Evolutionary conservation across 495 filamentous ascomycete species (phyloP), one percentile per base, ranked within the genome.

Genomic region (Neurospora sp.): DNA sequence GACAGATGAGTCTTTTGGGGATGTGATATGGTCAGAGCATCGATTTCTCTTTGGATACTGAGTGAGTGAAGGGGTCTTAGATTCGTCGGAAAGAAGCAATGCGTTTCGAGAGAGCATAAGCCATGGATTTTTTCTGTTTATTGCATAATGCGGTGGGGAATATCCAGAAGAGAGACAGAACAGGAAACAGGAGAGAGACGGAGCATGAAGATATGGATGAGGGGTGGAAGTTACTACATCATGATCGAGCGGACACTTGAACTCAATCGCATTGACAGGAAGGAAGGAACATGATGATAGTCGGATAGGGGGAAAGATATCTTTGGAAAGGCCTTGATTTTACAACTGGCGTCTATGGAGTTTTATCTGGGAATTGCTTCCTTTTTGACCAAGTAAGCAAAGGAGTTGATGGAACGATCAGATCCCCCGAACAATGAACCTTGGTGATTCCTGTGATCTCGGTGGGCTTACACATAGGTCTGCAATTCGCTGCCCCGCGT

Each of bases 1-100:
- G 89, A 77, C 89, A 92, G 75, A 90, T 91, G 88, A 91, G 89
- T 79, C 79, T 92, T 77, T 76, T 88, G 72, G 84, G 84, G 42
- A 79, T 88, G 80, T 88, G 59, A 74, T 27, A 27, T 27, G 27
- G 27, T 27, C 27, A 27, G 27, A 27, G 27, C 27, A 27, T 27
- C 27, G 20, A 20, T 31, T 18, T 27, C n/a, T 4, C n/a, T 18
- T 54, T 23, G 20, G 20, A 54, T 27, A 23, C 20, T 5, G 4
- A 54, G 0, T 6, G 40, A 42, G 46, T 2, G 44, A 48, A 10
- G 4, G 20, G 20, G 46, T 7, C 2, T 4, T 54, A 14, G 46
- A 20, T 27, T 59, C 27, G 23, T 27, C 27, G 48, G 48, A 70
- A 69, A 66, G 10, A 48, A 41, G 23, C 66, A 48, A 70, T n/a